Base-by-base conservation (phyloP, 192 early-diverging fungal genomes). In the Oehlia diaphana region DNA sequence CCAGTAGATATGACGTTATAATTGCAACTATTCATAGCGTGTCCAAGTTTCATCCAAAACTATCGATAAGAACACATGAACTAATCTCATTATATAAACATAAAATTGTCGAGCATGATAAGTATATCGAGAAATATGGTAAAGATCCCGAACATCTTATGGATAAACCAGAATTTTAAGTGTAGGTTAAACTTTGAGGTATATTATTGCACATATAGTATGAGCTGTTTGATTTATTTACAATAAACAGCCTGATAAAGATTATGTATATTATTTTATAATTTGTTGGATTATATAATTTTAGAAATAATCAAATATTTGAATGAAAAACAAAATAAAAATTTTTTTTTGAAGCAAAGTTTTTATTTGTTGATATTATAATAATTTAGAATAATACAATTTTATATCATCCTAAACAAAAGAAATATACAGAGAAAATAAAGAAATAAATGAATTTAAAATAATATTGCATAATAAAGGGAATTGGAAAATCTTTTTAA, bases 61-160 rank as follows among this genome's bases (percentile, higher is more conserved):
- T 85, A 8, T 72, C 65, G 35, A 61, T 80, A 10, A 76, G 82
- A 63, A 69, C 69, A 9, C 83, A 84, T 39, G 42, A 62, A 21
- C 50, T 85, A n/a, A 71, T 86, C 8, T 74, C 71, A 31, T 62
- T 63, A 12, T 84, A 83, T 50, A 78, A 62, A n/a, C 79, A 63
- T 67, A 72, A 74, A 5, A 71, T 86, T n/a, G 14, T 39, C 13
- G 74, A 76, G 50, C 85, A 86, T 61, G 65, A 70, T 16, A 81
- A 82, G n/a, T 86, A 86, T 68, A 85, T 86, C 44, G 28, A 78
- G 49, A 49, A 84, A 26, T 65, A 72, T 69, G 85, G 85, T 9
- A 64, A 80, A 10, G 85, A 86, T 78, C 85, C 85, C 3, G 37
- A 53, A 7, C 8, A 77, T 35, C 50, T 81, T 12, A 61, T 23